A percentile compares a stretch with the other conserved stretches of the same genome.
Evolutionary conservation across 129 eudicot genomes (phyloP).

Genomic region (Flaveria bidentis): DNA sequence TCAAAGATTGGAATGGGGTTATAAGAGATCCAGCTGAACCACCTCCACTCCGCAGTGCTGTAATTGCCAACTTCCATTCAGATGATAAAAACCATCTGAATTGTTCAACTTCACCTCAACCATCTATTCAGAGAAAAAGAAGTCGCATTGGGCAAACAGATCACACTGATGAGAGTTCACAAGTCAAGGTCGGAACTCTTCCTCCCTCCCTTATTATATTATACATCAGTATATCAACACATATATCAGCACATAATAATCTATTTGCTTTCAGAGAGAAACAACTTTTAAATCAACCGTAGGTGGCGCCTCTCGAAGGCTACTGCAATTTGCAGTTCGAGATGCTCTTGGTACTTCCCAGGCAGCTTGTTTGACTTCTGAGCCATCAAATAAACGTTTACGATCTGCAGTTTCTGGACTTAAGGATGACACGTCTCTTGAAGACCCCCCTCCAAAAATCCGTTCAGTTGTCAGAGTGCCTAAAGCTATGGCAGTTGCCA

Average conservation of each 20-base stretch:
- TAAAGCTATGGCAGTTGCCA: constrained; percentile 73
- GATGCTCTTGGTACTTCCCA: constrained; percentile 73
- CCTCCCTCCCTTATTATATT: background rate
- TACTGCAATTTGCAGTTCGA: constrained; percentile 92
- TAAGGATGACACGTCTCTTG: constrained; percentile 34
- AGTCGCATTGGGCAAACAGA: constrained; percentile 58
- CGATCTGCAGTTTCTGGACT: constrained; percentile 81
- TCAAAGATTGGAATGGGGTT: constrained; percentile 58
- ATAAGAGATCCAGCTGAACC: constrained; percentile 56
- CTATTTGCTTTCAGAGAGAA: constrained; percentile 53
- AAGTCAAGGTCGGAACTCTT: constrained; percentile 46
- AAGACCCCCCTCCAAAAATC: constrained; percentile 35
- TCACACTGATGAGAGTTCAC: constrained; percentile 50
- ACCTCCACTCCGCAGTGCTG: constrained; percentile 57
- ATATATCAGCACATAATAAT: constrained; percentile 16
- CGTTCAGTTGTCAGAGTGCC: constrained; percentile 57
- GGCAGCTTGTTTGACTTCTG: constrained; percentile 54
- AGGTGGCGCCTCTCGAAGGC: constrained; percentile 61
- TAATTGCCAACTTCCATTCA: constrained; percentile 34
- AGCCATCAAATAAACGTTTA: constrained; percentile 72
- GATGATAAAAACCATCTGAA: constrained; percentile 35
- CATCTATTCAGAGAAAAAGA: constrained; percentile 54
- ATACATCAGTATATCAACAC: background rate
- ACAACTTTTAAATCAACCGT: constrained; percentile 43
- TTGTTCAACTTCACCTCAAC: constrained; percentile 54